These are phyloP conservation scores for Wickerhamomyces sydowiorum DNA, from an alignment of 805 yeast species.

Conservation along the genomic window DNA sequence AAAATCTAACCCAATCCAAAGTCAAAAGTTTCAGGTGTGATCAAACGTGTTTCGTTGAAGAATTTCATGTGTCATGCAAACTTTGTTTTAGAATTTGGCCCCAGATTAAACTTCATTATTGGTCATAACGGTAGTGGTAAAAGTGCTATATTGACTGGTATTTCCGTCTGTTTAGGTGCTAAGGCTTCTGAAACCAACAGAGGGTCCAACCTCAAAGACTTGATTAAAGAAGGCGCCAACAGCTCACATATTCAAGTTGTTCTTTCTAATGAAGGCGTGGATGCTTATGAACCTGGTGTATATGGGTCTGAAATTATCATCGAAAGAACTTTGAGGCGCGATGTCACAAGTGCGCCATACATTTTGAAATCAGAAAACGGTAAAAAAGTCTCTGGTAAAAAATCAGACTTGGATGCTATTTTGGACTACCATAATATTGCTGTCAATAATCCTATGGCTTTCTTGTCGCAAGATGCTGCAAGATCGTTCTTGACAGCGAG, in stretches of 20 bases:
- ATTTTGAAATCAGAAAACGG: conserved; percentile 47
- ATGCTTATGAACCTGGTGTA: conserved; percentile 54
- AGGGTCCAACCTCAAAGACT: conserved; percentile 61
- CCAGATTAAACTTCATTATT: conserved; percentile 76
- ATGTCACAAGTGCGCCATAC: conserved; percentile 46
- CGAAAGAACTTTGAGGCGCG: conserved; percentile 57
- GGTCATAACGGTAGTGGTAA: conserved; percentile 94
- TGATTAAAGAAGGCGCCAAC: conserved; percentile 72
- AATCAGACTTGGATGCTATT: conserved; percentile 60
- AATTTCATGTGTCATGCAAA: conserved; percentile 91
- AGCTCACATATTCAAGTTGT: conserved; percentile 64
- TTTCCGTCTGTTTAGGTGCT: conserved; percentile 83
- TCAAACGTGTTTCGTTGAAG: conserved; percentile 53
- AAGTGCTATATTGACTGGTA: conserved; percentile 81
- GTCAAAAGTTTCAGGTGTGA: conserved; percentile 48
- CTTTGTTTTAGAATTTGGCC: conserved; percentile 70
- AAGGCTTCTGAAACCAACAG: conserved; percentile 84
- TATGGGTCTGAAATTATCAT: conserved; percentile 68
- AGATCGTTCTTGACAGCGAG: conserved; percentile 80
- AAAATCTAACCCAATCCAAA: no score
- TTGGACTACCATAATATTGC: conserved; percentile 68
- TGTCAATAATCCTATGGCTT: conserved; percentile 87
- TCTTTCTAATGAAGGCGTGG: conserved; percentile 59
- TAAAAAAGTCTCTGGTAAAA: conserved; percentile 51
- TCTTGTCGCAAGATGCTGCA: conserved; percentile 91